A percentile compares a stretch with the other conserved stretches of the same genome.
Evolutionary conservation across 345 rosid genomes (phyloP).

Genomic region (Corchorus capsularis): DNA sequence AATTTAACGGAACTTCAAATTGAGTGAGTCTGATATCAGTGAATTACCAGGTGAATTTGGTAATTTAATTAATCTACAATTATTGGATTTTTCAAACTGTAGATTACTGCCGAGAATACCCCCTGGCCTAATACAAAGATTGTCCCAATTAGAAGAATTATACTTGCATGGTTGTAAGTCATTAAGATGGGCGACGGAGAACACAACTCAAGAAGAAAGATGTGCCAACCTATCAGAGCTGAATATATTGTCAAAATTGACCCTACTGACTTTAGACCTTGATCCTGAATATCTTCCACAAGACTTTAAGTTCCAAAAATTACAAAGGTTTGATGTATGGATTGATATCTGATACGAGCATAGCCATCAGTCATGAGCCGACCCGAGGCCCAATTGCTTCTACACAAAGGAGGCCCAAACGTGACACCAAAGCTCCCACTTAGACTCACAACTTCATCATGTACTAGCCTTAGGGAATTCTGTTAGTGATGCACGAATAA

Average conservation of each 20-base stretch:
- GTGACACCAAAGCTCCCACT: too few species aligned
- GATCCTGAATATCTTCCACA: neutral
- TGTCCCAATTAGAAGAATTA: neutral
- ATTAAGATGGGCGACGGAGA: neutral
- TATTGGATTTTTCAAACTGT: neutral
- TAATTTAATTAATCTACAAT: neutral
- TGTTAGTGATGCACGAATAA: too few species aligned
- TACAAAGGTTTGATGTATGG: neutral
- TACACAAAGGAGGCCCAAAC: too few species aligned
- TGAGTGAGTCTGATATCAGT: neutral
- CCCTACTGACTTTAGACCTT: neutral
- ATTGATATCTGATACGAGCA: too few species aligned
- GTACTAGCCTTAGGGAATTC: too few species aligned
- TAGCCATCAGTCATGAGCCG: too few species aligned
- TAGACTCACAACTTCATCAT: too few species aligned
- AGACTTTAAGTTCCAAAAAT: neutral
- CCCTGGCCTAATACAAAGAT: neutral
- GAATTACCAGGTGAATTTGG: neutral
- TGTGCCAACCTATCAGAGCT: neutral
- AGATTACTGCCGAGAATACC: fast-evolving
- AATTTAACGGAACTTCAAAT: neutral
- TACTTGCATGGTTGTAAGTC: neutral
- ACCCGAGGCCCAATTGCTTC: too few species aligned
- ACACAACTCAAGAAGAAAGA: neutral
- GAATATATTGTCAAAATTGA: neutral